A percentile compares a stretch with the other conserved stretches of the same genome.
phyloP scores from a whole-genome alignment of 352 stramenopile species.

The Peronospora belbahrii region DNA sequence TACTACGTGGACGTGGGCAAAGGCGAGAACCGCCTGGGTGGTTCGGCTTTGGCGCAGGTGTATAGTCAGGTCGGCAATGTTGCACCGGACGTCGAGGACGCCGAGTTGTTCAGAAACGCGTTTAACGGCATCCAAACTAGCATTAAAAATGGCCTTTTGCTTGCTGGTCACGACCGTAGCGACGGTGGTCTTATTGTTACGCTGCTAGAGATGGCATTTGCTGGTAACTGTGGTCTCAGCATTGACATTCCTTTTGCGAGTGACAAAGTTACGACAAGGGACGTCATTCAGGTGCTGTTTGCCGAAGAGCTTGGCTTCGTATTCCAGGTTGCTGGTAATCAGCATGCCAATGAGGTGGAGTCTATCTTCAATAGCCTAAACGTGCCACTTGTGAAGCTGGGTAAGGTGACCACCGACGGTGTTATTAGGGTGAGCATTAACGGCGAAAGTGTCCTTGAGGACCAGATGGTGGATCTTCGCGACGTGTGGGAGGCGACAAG shows the following conservation, averaged over 20 bases:
- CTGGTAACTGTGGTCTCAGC: slow-evolving; percentile 95
- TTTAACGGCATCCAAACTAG: slow-evolving; percentile 91
- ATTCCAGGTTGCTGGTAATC: slow-evolving; percentile 87
- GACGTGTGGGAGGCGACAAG: slow-evolving; percentile 98
- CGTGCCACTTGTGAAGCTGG: slow-evolving; percentile 88
- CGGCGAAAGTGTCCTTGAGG: slow-evolving; percentile 64
- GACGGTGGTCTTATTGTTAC: slow-evolving; percentile 95
- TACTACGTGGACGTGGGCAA: slow-evolving; percentile 94
- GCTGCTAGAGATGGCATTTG: slow-evolving; percentile 98
- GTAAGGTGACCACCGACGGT: slow-evolving; percentile 78
- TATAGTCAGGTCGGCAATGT: slow-evolving; percentile 82
- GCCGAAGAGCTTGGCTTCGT: slow-evolving; percentile 96
- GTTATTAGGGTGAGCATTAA: slow-evolving; percentile 88
- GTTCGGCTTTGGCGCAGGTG: slow-evolving; percentile 93
- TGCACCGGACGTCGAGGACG: slow-evolving; percentile 91
- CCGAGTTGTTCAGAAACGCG: slow-evolving; percentile 86
- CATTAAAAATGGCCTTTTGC: slow-evolving; percentile 87
- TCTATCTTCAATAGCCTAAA: slow-evolving; percentile 75
- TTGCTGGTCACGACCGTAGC: slow-evolving; percentile 97
- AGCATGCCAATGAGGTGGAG: slow-evolving; percentile 62
- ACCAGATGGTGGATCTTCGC: slow-evolving; percentile 81
- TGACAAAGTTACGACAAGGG: slow-evolving; percentile 39
- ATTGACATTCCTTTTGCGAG: slow-evolving; percentile 76
- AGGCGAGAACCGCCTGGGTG: slow-evolving; percentile 89
- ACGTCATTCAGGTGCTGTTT: slow-evolving; percentile 86